Conservation (phyloP, 352 stramenopile genomes). For the Hyaloperonospora brassicae region DNA sequence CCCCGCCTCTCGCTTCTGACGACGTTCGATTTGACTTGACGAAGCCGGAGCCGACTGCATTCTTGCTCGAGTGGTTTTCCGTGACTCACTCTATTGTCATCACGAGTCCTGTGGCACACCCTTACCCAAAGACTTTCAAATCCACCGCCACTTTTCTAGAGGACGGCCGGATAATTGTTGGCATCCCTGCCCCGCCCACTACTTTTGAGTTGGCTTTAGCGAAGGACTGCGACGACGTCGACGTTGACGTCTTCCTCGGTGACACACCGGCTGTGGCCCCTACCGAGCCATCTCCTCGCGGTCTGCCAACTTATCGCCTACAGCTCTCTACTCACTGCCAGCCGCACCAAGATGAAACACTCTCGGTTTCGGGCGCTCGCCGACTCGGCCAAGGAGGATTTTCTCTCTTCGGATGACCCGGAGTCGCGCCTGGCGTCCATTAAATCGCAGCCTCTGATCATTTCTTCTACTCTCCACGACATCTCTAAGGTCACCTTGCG, state of each 20-base stretch:
- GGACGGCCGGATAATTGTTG: not conserved
- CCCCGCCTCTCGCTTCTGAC: too few species aligned
- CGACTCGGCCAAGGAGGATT: not conserved
- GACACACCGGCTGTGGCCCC: not conserved
- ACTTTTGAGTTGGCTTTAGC: not conserved
- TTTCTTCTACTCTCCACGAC: not conserved
- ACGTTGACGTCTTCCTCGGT: not conserved
- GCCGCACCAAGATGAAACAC: not conserved
- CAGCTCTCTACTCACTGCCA: not conserved
- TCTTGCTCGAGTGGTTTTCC: not conserved
- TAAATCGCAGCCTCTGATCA: not conserved
- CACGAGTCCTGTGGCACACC: too few species aligned
- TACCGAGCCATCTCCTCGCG: not conserved
- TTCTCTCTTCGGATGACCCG: not conserved
- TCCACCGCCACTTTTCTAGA: not conserved
- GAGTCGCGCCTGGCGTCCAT: not conserved
- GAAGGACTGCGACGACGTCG: not conserved
- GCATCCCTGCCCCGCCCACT: not conserved
- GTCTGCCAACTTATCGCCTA: not conserved
- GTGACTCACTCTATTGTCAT: too few species aligned
- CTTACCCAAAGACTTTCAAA: too few species aligned
- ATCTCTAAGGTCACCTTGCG: not conserved
- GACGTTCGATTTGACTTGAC: too few species aligned
- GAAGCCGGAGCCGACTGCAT: too few species aligned
- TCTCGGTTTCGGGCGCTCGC: not conserved